phyloP scores from a whole-genome alignment of 768 basidiomycete genomes.

The Hericium coralloides region DNA sequence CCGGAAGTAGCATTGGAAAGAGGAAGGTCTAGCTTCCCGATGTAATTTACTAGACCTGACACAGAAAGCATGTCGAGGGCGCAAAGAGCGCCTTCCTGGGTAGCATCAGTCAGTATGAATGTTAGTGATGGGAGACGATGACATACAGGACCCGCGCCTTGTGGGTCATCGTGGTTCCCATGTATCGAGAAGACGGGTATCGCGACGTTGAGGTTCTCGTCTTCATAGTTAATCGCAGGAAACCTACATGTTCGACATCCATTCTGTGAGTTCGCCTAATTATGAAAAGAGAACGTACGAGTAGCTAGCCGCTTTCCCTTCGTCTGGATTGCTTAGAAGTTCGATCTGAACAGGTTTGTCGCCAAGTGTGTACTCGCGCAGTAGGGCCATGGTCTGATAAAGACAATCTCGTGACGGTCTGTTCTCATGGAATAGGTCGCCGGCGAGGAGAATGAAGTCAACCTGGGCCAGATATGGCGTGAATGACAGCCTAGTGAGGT shows the following conservation, averaged over 20 bases:
- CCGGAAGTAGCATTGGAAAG: slow-evolving; percentile 26
- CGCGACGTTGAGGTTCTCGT: slow-evolving; percentile 87
- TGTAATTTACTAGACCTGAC: slow-evolving; percentile 91
- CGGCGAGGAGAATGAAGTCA: slow-evolving; percentile 90
- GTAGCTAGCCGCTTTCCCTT: slow-evolving; percentile 80
- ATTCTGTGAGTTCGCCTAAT: too few relatives aligned
- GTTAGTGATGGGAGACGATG: background rate
- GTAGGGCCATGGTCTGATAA: slow-evolving; percentile 79
- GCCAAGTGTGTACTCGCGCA: slow-evolving; percentile 86
- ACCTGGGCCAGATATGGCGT: slow-evolving; percentile 42
- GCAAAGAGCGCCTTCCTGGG: slow-evolving; percentile 87
- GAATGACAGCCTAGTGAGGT: slow-evolving; percentile 1
- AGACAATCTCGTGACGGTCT: slow-evolving; percentile 85
- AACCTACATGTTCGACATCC: slow-evolving; percentile 43
- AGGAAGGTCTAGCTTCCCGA: slow-evolving; percentile 92
- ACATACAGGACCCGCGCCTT: slow-evolving; percentile 85
- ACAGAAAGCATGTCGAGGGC: slow-evolving; percentile 94
- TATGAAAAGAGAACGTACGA: slow-evolving; percentile 42
- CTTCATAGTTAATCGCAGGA: slow-evolving; percentile 95
- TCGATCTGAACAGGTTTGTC: slow-evolving; percentile 88
- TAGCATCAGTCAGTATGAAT: background rate
- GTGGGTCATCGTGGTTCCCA: slow-evolving; percentile 98
- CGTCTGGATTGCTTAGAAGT: slow-evolving; percentile 84
- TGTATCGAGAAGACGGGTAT: slow-evolving; percentile 99
- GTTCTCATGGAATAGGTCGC: slow-evolving; percentile 98